Base-by-base conservation (phyloP, 139 green algal genomes). In the Ulvella scutata region DNA sequence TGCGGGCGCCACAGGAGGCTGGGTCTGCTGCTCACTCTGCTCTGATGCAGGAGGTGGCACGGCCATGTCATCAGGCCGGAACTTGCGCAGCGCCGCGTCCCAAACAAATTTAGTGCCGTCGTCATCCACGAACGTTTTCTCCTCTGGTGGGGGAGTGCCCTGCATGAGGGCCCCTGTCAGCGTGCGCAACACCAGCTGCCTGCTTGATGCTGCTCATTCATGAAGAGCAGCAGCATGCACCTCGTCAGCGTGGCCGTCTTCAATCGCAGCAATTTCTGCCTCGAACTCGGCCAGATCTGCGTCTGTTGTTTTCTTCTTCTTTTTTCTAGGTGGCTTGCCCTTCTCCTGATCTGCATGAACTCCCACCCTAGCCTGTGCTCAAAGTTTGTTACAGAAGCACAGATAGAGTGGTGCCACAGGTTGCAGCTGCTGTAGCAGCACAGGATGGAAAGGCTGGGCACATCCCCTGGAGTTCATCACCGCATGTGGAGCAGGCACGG, bases 81-180 rank as follows among this genome's bases (percentile, higher is more conserved):
- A 98, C 75, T 91, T 91, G 0, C 88, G 76, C 38, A 88, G 61
- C 17, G 43, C n/a, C 0, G 37, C 23, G 77, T 93, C 85, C 94
- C 94, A 98, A 17, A 82, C 81, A 76, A 97, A 98, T 23, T 76
- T 21, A 1, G 94, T 98, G 26, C 94, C 94, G 61, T 98, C 94
- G 75, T 98, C 94, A 38, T 98, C 94, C 72, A 89, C 85, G 80
- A 98, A 98, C 39, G 87, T 78, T 4, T 87, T 81, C 61, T 97
- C 89, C 37, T 92, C 88, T 3, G 83, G 81, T 0, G 84, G 85
- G 0, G 79, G 81, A 10, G 83, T 79, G n/a, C n/a, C n/a, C n/a
- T n/a, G n/a, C n/a, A n/a, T 0, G 72, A 76, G 4, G 82, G 80
- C 28, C 38, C 76, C 23, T 74, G n/a, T n/a, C n/a, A n/a, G n/a